Evolutionary conservation across 108 stramenopile species (phyloP).

Genomic region (Bacterosira constricta): DNA sequence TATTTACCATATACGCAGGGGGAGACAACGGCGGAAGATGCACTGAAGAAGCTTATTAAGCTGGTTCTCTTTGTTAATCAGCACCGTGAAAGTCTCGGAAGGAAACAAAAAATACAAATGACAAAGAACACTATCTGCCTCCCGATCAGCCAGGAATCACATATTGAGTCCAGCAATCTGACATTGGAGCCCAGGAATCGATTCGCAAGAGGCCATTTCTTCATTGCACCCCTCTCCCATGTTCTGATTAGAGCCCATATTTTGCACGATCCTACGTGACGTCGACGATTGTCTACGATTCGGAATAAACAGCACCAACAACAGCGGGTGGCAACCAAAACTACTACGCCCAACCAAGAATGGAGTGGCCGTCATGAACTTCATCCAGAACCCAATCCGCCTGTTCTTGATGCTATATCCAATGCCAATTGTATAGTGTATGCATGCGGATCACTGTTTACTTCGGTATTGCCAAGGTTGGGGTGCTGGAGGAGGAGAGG

Average conservation of each 20-base stretch:
- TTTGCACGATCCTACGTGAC: conserved; percentile 36
- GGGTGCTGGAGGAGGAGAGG: conserved; percentile 38
- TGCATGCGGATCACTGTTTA: conserved; percentile 51
- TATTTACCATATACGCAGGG: too few relatives aligned
- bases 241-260: conserved; percentile 28
- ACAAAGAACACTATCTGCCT: too few relatives aligned
- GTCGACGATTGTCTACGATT: not conserved
- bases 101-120: too few relatives aligned
- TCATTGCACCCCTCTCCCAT: conserved; percentile 39
- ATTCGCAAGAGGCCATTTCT: conserved; percentile 14
- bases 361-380: conserved; percentile 49
- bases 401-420: conserved; percentile 40
- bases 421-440: conserved; percentile 45
- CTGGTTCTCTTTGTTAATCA: too few relatives aligned
- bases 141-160: too few relatives aligned
- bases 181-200: too few relatives aligned
- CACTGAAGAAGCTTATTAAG: too few relatives aligned
- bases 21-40: too few relatives aligned
- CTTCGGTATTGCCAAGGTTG: conserved; percentile 47
- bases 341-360: not conserved
- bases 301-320: not conserved
- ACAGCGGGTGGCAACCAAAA: too few relatives aligned
- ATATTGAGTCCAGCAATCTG: too few relatives aligned
- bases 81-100: too few relatives aligned
- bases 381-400: conserved; percentile 36